Percentiles rank a stretch among this genome's conserved stretches.
Evolutionary conservation across 495 filamentous ascomycete genomes (phyloP).

Genomic region (Tuber calosporum): DNA sequence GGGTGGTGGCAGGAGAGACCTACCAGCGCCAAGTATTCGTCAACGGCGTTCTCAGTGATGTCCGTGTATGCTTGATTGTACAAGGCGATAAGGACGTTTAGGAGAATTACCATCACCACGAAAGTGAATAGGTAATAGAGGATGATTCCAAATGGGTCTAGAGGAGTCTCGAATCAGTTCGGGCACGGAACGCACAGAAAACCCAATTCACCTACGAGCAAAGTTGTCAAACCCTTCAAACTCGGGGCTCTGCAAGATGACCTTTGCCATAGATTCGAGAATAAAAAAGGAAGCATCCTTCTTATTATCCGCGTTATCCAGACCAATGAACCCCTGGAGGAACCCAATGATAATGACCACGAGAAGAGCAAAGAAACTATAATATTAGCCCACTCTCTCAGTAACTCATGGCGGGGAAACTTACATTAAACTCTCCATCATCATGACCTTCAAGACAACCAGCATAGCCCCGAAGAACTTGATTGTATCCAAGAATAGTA

Average conservation of each 20-base stretch:
- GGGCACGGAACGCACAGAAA: slow-evolving; percentile 76
- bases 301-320: slow-evolving; percentile 73
- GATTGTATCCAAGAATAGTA: slow-evolving; percentile 88
- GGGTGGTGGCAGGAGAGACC: background rate
- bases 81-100: slow-evolving; percentile 91
- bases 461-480: slow-evolving; percentile 98
- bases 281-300: slow-evolving; percentile 61
- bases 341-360: slow-evolving; percentile 81
- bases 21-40: slow-evolving; percentile 81
- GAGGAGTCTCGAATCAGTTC: slow-evolving; percentile 62
- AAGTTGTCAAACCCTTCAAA: slow-evolving; percentile 79
- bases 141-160: slow-evolving; percentile 72
- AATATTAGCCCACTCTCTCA: background rate
- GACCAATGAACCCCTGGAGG: slow-evolving; percentile 87
- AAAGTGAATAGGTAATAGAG: slow-evolving; percentile 96
- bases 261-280: slow-evolving; percentile 81
- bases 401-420: background rate
- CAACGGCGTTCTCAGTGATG: slow-evolving; percentile 87
- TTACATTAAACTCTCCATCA: slow-evolving; percentile 86
- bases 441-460: slow-evolving; percentile 95
- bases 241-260: slow-evolving; percentile 80
- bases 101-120: slow-evolving; percentile 80
- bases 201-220: slow-evolving; percentile 42
- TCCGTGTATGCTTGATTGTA: slow-evolving; percentile 96
- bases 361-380: slow-evolving; percentile 80